Base-by-base conservation (phyloP, 768 basidiomycete species). In the Rhizopogon rudus region DNA sequence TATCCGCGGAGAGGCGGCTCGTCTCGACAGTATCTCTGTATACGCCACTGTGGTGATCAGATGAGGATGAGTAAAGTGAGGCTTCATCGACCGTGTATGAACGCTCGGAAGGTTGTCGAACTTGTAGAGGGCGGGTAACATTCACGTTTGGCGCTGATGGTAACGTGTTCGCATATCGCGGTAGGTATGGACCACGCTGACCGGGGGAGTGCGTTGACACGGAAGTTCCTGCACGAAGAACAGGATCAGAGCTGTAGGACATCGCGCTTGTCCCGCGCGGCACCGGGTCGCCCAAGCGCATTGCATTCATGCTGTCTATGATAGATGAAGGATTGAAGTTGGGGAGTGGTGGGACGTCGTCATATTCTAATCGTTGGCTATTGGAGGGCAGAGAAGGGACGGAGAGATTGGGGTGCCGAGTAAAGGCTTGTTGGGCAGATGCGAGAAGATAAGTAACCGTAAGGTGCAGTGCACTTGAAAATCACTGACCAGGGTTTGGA, bases 201-300 rank as follows among this genome's bases (percentile, higher is more conserved):
- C 63, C 51, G 40, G 66, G 62, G 54, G 73, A 67, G 49, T 73
- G 76, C 61, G 73, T 67, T 14, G 83, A 82, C 77, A 84, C 78
- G 33, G 84, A 81, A 17, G 84, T 84, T 16, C 77, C 77, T 5
- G 78, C 75, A 29, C 83, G 78, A 54, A 77, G 75, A 13, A 84
- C 67, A 44, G 80, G 78, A 57, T 86, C 84, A 37, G 63, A 45
- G 37, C 58, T 48, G 56, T 55, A 64, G 39, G 65, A 61, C 63
- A 63, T 61, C 37, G 64, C 61, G 44, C 67, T 68, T 20, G 70
- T 57, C 44, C 67, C 66, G 17, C 65, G 66, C 29, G 71, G 63
- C 22, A 60, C 59, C 22, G 73, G 71, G 43, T 82, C 82, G 51
- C 67, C 69, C 55, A 89, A 68, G 49, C 71, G 77, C 67, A 91